Evolutionary conservation across 169 alveolate species (phyloP).

Genomic region (Plasmodium inui): DNA sequence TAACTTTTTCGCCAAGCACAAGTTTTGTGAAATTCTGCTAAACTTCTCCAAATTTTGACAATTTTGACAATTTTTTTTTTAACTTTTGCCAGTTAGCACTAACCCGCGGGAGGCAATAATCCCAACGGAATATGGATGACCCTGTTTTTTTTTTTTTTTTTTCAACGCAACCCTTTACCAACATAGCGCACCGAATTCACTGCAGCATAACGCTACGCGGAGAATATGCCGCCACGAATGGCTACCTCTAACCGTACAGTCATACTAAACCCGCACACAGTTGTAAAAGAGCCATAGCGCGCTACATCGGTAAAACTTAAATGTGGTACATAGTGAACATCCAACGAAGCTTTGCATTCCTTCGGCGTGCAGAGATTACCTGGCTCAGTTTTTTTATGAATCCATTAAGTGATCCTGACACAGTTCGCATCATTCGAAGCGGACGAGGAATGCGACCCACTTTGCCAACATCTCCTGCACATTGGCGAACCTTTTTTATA

Average conservation of each 20-base stretch:
- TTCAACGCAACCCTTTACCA: not conserved
- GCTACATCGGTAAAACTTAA: not conserved
- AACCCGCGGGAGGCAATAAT: not conserved
- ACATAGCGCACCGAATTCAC: not conserved
- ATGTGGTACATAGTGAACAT: not conserved
- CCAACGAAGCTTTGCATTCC: not conserved
- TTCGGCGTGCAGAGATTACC: too few species aligned
- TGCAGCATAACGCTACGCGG: not conserved
- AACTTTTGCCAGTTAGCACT: not conserved
- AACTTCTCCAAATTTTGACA: not conserved
- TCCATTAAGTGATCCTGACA: not conserved
- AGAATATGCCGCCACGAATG: not conserved
- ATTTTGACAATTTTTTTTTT: too few species aligned
- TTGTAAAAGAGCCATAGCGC: not conserved
- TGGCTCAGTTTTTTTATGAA: not conserved
- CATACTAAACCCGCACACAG: not conserved
- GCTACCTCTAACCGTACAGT: not conserved
- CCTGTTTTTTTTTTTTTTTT: not conserved
- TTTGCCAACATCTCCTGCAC: not conserved
- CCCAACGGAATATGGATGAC: not conserved
- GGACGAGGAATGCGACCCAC: not conserved
- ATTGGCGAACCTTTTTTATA: not conserved
- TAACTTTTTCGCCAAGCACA: not conserved
- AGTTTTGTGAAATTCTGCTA: not conserved
- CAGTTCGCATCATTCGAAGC: not conserved